A percentile compares a stretch with the other conserved stretches of the same genome.
phyloP scores from a whole-genome alignment of 2,329 filamentous ascomycete genomes.

The Stachybotrys echinatus region DNA sequence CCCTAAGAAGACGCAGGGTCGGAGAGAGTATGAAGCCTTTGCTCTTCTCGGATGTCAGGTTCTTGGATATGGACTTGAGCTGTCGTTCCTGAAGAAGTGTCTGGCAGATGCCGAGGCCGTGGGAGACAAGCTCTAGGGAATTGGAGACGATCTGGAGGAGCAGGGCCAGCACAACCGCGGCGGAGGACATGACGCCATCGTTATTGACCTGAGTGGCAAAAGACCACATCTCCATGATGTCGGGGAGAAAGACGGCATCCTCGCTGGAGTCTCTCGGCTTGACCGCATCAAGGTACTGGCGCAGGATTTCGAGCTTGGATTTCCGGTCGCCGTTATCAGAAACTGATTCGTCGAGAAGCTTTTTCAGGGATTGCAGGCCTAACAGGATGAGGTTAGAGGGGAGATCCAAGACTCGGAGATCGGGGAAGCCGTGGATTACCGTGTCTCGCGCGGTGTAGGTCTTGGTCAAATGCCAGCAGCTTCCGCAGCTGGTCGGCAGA shows the following conservation, averaged over 20 bases:
- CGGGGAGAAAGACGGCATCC: constrained; percentile 60
- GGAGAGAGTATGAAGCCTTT: constrained; percentile 89
- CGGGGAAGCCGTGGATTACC: constrained; percentile 33
- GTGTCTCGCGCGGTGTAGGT: constrained; percentile 61
- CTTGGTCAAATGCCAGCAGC: constrained; percentile 66
- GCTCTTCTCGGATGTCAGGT: constrained; percentile 71
- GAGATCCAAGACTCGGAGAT: not conserved
- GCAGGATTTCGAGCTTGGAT: constrained; percentile 52
- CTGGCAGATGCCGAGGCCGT: constrained; percentile 74
- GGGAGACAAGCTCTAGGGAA: constrained; percentile 66
- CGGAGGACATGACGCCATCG: constrained; percentile 73
- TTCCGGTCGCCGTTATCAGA: constrained; percentile 36
- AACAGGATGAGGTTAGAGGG: not conserved
- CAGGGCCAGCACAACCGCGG: constrained; percentile 75
- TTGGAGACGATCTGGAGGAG: constrained; percentile 74
- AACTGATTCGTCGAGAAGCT: constrained; percentile 62
- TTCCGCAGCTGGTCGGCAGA: constrained; percentile 63
- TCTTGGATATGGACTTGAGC: constrained; percentile 72
- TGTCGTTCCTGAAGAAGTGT: constrained; percentile 77
- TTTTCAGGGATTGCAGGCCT: constrained; percentile 67
- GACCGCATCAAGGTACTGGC: constrained; percentile 60
- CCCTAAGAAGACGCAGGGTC: constrained; percentile 76
- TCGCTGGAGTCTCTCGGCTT: constrained; percentile 39
- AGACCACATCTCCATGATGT: constrained; percentile 84
- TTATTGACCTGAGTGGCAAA: constrained; percentile 76